Evolutionary conservation across 202 grass and related monocot species (phyloP).

Genomic region (Thinopyrum obtusiflorum): DNA sequence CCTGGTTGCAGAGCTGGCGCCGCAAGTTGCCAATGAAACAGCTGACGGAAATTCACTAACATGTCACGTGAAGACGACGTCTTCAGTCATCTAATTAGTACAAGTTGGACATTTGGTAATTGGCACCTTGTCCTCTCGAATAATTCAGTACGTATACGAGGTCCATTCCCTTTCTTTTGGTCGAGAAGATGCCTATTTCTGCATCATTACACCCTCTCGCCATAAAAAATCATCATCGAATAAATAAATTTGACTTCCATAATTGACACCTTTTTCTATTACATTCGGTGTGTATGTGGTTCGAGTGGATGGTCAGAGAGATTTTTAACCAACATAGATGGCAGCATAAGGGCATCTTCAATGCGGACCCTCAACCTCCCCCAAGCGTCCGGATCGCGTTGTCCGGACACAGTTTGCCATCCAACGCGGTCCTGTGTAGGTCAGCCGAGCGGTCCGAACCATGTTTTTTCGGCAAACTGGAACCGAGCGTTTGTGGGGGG

Average conservation of each 20-base stretch:
- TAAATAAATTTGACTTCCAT: neutral
- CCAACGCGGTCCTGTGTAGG: no score
- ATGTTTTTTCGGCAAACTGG: no score
- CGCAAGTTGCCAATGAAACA: constrained; percentile 32
- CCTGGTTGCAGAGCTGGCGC: neutral
- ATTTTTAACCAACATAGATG: no score
- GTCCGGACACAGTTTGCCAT: no score
- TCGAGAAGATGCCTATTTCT: constrained; percentile 23
- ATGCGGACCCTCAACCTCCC: no score
- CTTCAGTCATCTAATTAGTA: constrained; percentile 30
- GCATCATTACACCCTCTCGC: neutral
- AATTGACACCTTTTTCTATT: no score
- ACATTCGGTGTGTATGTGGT: no score
- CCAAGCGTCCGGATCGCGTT: no score
- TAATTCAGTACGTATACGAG: constrained; percentile 7
- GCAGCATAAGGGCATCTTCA: no score
- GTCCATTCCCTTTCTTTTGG: constrained; percentile 21
- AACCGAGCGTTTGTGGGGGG: no score
- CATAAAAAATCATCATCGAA: neutral
- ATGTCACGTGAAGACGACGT: constrained; percentile 39
- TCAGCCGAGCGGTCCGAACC: no score
- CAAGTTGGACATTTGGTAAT: neutral
- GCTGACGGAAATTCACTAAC: neutral
- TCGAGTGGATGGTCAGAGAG: no score
- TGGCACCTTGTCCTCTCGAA: constrained; percentile 14